These are phyloP conservation scores for Euphorbia peplus DNA, from an alignment of 345 rosid species.

Conservation along the genomic window DNA sequence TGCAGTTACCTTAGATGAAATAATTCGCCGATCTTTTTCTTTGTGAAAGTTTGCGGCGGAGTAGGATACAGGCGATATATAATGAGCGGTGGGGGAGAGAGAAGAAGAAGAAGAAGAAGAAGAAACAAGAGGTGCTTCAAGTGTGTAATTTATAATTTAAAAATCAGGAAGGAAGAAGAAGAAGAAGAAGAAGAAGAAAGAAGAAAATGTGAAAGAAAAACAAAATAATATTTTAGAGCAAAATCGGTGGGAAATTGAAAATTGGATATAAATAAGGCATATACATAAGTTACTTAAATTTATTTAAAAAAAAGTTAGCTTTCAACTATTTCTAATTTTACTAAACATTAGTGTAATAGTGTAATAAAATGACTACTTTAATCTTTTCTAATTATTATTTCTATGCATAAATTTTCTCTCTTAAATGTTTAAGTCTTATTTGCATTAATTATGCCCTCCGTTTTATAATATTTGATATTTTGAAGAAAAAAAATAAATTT, in stretches of 20 bases:
- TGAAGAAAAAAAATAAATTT: no score
- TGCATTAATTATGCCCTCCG: no score
- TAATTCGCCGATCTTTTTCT: background rate
- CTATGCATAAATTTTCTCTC: no score
- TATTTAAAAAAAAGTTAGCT: no score
- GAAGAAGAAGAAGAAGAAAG: background rate
- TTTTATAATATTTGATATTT: no score
- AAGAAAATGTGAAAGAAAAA: no score
- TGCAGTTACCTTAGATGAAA: background rate
- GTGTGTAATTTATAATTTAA: background rate
- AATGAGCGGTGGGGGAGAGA: background rate
- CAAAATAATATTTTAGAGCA: background rate
- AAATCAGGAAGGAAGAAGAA: background rate
- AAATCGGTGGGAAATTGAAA: conserved; percentile 21
- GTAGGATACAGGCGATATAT: background rate
- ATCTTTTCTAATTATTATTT: no score
- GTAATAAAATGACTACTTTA: no score
- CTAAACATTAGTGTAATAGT: no score
- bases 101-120: background rate
- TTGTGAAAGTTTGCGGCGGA: background rate
- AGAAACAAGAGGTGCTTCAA: background rate
- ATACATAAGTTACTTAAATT: no score
- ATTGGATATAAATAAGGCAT: background rate
- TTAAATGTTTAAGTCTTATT: no score
- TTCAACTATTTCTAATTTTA: no score